Evolutionary conservation across 441 rosid species (phyloP).

Genomic region (Bocquillonia castaneifolia): DNA sequence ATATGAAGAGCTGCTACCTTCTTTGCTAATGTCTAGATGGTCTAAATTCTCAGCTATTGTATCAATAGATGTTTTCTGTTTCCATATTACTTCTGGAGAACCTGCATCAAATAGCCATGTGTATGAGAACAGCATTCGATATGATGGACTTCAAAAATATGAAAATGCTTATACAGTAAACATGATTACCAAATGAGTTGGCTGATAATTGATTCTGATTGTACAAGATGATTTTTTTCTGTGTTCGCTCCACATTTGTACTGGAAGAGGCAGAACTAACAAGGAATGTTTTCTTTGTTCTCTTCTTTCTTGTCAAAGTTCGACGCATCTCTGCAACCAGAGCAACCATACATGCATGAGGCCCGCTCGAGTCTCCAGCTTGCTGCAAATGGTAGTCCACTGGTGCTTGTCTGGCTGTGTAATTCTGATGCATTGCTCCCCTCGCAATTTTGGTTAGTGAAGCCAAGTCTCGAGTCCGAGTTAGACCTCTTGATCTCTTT

Average conservation of each 20-base stretch:
- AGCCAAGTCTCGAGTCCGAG: slow-evolving; percentile 38
- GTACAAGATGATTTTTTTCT: slow-evolving; percentile 34
- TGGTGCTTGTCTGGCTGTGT: slow-evolving; percentile 25
- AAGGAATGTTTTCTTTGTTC: slow-evolving; percentile 35
- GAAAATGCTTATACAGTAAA: not conserved
- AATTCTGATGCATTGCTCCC: slow-evolving; percentile 20
- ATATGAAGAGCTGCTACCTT: slow-evolving; percentile 22
- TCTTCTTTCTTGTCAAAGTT: slow-evolving; percentile 47
- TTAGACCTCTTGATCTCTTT: slow-evolving; percentile 52
- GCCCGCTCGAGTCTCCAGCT: slow-evolving; percentile 20
- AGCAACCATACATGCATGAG: slow-evolving; percentile 33
- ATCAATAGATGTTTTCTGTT: slow-evolving; percentile 29
- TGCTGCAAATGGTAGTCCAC: slow-evolving; percentile 23
- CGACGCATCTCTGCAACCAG: slow-evolving; percentile 34
- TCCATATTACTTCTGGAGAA: slow-evolving; percentile 31
- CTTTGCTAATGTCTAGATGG: slow-evolving; percentile 40
- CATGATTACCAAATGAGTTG: slow-evolving; percentile 39
- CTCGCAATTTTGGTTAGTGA: slow-evolving; percentile 38
- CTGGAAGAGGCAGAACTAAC: slow-evolving; percentile 29
- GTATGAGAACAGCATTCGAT: slow-evolving; percentile 18
- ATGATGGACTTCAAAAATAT: slow-evolving; percentile 8
- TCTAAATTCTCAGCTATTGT: slow-evolving; percentile 41
- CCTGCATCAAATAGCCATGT: slow-evolving; percentile 39
- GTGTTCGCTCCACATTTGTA: slow-evolving; percentile 29
- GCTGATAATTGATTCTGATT: slow-evolving; percentile 31